These are phyloP conservation scores for Ilex paraguariensis DNA, from an alignment of 305 asterid species.

Conservation along the genomic window DNA sequence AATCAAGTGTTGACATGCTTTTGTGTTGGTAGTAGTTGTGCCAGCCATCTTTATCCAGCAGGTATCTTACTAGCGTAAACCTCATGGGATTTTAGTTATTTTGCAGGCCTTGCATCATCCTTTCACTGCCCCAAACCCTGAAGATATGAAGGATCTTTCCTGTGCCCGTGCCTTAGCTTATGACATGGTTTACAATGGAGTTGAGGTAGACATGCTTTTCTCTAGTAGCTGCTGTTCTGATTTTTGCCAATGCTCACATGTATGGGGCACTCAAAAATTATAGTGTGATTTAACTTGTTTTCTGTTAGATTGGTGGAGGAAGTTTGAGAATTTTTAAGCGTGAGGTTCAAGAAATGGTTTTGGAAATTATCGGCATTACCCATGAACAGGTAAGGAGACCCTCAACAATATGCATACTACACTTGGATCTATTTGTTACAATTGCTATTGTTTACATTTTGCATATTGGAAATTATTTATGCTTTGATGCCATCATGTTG, in stretches of 20 bases:
- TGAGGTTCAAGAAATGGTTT: conserved; percentile 87
- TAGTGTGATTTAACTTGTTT: too few relatives aligned
- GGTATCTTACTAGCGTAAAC: background rate
- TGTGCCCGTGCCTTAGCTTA: conserved; percentile 97
- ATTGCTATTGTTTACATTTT: too few relatives aligned
- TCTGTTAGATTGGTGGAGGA: conserved; percentile 87
- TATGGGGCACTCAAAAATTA: too few relatives aligned
- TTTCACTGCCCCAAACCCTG: conserved; percentile 96
- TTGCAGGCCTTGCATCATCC: conserved; percentile 96
- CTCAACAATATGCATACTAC: too few relatives aligned
- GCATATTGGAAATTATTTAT: too few relatives aligned
- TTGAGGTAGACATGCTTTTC: conserved; percentile 53
- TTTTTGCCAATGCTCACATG: background rate
- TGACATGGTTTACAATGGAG: conserved; percentile 98
- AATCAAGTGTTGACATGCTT: too few relatives aligned
- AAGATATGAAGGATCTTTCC: conserved; percentile 73
- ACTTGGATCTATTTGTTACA: too few relatives aligned
- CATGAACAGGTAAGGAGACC: conserved; percentile 52
- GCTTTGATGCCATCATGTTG: too few relatives aligned
- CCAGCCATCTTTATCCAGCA: too few relatives aligned
- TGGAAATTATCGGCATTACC: conserved; percentile 80
- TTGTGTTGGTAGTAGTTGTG: too few relatives aligned
- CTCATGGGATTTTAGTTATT: conserved; percentile 11
- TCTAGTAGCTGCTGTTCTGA: conserved; percentile 4
- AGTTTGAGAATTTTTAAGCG: conserved; percentile 95